Evolutionary conservation across 1,284 basidiomycete genomes (phyloP), one percentile per base, ranked within the genome.

Genomic region (Sutorius eximius): DNA sequence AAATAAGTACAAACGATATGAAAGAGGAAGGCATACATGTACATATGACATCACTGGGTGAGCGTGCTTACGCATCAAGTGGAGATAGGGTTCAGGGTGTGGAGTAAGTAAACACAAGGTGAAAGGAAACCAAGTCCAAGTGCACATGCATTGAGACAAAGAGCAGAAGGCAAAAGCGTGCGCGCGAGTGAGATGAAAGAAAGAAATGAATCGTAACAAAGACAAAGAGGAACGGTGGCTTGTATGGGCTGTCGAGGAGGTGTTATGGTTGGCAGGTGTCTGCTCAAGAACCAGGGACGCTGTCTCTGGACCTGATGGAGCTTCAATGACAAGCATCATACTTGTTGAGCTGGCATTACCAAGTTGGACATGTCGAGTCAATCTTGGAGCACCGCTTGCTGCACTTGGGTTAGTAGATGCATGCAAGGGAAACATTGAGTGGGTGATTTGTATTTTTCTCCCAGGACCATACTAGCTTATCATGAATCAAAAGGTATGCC

Each of bases 301-400:
- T 24, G 22, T 32, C 45, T 5, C 9, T 5, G 15, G n/a, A 24
- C 15, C 53, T n/a, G 51, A 41, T 12, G 11, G 8, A 15, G 12
- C 45, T 3, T 46, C 51, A 5, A 44, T 54, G 13, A 45, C 64
- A 5, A 5, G 22, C 9, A 36, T 66, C 1, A 54, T 78, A 38
- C 70, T 85, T 10, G 74, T 77, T 0, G 81, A 83, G 49, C 71
- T 91, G 9, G 75, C 77, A 12, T 64, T 90, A 37, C 88, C 89
- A 0, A 55, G 63, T 16, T 90, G 89, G 89, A 80, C 82, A 33
- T 58, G 67, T n/a, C 60, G 57, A 45, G 77, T 79, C 18, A 86
- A 91, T 62, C 68, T 91, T 13, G 83, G 82, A n/a, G 82, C 85
- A 7, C 86, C 86, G 0, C 74, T 91, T 37, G 85, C 88, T 61